Evolutionary conservation across 768 basidiomycete genomes (phyloP).

Genomic region (Suillus decipiens): DNA sequence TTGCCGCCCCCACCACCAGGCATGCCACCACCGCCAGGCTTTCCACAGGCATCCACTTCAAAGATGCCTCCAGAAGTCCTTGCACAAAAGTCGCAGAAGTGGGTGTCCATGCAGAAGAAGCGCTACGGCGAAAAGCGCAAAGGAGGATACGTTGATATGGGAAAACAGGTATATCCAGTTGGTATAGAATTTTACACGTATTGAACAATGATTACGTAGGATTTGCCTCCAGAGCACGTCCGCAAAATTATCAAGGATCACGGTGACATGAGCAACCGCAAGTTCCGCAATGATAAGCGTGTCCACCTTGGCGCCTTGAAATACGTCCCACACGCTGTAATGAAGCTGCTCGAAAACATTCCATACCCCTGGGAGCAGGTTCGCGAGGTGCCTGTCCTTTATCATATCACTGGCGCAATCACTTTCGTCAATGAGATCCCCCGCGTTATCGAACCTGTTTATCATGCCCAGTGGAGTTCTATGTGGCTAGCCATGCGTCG

Average conservation of each 20-base stretch:
- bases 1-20: conserved; percentile 42
- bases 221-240: conserved; percentile 95
- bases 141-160: conserved; percentile 89
- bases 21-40: conserved; percentile 39
- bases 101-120: conserved; percentile 91
- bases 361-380: conserved; percentile 99
- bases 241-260: conserved; percentile 99
- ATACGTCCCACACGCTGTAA: conserved; percentile 98
- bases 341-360: conserved; percentile 99
- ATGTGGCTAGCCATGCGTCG: conserved; percentile 99
- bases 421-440: conserved; percentile 99
- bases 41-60: conserved; percentile 37
- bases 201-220: conserved; percentile 45
- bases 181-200: conserved; percentile 3
- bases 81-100: conserved; percentile 93
- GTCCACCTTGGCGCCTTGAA: conserved; percentile 98
- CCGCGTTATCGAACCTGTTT: conserved; percentile 94
- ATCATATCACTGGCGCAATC: conserved; percentile 99
- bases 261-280: conserved; percentile 99
- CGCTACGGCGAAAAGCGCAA: conserved; percentile 90
- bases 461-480: conserved; percentile 98
- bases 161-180: conserved; percentile 73
- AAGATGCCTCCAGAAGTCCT: conserved; percentile 68
- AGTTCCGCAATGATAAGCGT: conserved; percentile 99
- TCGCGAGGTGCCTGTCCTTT: conserved; percentile 96